A percentile compares a stretch with the other conserved stretches of the same genome.
Conservation (phyloP, 805 yeast genomes). For the Metschnikowia borealis region DNA sequence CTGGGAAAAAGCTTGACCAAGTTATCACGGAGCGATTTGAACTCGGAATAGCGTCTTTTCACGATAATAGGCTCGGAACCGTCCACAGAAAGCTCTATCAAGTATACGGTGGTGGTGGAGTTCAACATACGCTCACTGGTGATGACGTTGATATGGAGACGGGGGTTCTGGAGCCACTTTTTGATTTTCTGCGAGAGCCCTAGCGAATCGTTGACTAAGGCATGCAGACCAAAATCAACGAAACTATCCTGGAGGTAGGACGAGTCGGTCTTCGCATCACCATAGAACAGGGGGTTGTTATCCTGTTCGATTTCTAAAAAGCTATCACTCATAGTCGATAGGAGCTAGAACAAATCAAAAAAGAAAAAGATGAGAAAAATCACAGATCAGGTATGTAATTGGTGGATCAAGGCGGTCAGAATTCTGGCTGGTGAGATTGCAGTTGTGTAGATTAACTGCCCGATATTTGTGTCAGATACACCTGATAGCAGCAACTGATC, state of each 20-base stretch:
- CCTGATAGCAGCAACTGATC: too few species aligned
- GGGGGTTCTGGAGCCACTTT: slow-evolving; percentile 25
- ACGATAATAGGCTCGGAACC: slow-evolving; percentile 27
- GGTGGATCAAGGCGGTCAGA: not conserved
- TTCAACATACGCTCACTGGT: slow-evolving; percentile 34
- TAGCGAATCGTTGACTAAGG: slow-evolving; percentile 16
- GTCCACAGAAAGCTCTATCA: slow-evolving; percentile 25
- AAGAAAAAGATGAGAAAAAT: not conserved
- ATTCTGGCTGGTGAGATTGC: too few species aligned
- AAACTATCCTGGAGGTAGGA: slow-evolving; percentile 13
- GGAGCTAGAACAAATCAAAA: not conserved
- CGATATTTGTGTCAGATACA: too few species aligned
- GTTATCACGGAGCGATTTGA: slow-evolving; percentile 39
- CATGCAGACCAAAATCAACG: slow-evolving; percentile 14
- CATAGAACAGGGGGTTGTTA: slow-evolving; percentile 42
- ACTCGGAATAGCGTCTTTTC: slow-evolving; percentile 41
- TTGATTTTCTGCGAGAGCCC: slow-evolving; percentile 22
- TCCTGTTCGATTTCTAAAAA: slow-evolving; percentile 43
- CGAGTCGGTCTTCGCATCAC: slow-evolving; percentile 6
- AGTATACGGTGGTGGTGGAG: slow-evolving; percentile 36
- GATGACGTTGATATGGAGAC: slow-evolving; percentile 27
- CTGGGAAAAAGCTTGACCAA: slow-evolving; percentile 38
- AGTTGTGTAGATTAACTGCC: too few species aligned
- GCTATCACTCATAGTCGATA: slow-evolving; percentile 14
- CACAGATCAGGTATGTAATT: too few species aligned